Percentiles rank a stretch among this genome's conserved stretches.
These are phyloP conservation scores for Plantago elongata DNA, from an alignment of 257 asterid species.

Conservation along the genomic window DNA sequence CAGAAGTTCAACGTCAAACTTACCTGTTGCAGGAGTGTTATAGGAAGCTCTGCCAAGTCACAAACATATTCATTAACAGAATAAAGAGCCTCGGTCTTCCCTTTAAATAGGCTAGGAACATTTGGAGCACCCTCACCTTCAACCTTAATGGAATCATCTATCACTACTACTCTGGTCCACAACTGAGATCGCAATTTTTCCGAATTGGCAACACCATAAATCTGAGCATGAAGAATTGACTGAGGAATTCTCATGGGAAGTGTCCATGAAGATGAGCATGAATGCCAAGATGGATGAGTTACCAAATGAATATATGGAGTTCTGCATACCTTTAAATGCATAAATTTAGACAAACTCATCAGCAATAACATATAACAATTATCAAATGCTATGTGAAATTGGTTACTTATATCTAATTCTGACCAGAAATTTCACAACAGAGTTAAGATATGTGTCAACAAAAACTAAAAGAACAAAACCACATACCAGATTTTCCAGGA, in stretches of 20 bases:
- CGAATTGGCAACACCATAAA: conserved; percentile 28
- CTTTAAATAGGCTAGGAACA: conserved; percentile 80
- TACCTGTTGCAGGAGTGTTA: conserved; percentile 90
- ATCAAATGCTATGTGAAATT: too few species aligned
- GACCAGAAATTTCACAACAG: too few species aligned
- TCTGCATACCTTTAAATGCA: conserved; percentile 58
- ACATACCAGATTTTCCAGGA: conserved; percentile 83
- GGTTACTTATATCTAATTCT: too few species aligned
- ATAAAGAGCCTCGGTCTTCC: conserved; percentile 45
- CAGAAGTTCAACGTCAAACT: conserved; percentile 16
- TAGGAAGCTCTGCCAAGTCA: conserved; percentile 83
- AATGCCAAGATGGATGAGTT: conserved; percentile 92
- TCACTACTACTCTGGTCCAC: conserved; percentile 74
- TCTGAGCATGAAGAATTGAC: conserved; percentile 59
- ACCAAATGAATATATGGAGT: conserved; percentile 69
- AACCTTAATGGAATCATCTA: conserved; percentile 77
- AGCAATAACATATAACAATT: conserved; percentile 2
- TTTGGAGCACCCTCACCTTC: conserved; percentile 98
- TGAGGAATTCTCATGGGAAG: conserved; percentile 75
- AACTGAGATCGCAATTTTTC: conserved; percentile 59
- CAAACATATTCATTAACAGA: conserved; percentile 69
- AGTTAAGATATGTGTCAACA: too few species aligned
- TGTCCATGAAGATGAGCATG: conserved; percentile 92
- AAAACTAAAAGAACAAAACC: conserved; percentile 11
- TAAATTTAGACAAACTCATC: conserved; percentile 15